These are phyloP conservation scores for Amaranthus cruentus DNA, from an alignment of 148 eudicot species.

Conservation along the genomic window DNA sequence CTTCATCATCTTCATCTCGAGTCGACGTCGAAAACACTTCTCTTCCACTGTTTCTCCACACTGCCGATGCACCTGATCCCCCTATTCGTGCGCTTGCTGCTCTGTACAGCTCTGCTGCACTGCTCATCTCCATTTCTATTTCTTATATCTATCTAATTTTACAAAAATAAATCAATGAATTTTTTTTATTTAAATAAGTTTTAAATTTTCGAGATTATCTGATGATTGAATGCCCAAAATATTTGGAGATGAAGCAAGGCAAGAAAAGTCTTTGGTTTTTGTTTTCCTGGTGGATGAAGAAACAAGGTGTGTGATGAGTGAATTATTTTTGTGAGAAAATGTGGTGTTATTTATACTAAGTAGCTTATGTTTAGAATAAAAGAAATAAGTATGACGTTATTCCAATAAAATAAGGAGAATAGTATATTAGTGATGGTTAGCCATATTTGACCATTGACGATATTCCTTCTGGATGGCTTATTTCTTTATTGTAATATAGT, in stretches of 20 bases:
- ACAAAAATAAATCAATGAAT: neutral
- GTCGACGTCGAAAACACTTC: constrained; percentile 52
- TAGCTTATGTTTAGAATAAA: too few relatives aligned
- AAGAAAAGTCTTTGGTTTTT: neutral
- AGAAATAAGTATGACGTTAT: too few relatives aligned
- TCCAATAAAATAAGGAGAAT: too few relatives aligned
- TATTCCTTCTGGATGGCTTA: too few relatives aligned
- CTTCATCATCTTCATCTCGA: constrained; percentile 69
- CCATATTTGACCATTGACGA: too few relatives aligned
- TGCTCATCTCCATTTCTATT: constrained; percentile 32
- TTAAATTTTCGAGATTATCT: neutral
- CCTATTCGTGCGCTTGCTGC: constrained; percentile 34
- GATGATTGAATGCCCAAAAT: constrained; percentile 4
- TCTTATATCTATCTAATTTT: neutral
- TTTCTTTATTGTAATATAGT: too few relatives aligned
- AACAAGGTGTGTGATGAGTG: too few relatives aligned
- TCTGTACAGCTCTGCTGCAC: constrained; percentile 40
- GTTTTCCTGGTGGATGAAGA: too few relatives aligned
- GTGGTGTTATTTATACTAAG: too few relatives aligned
- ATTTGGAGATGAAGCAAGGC: neutral
- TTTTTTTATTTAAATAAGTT: neutral
- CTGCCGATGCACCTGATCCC: constrained; percentile 24
- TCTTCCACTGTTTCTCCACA: constrained; percentile 50
- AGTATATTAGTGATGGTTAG: too few relatives aligned
- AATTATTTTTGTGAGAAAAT: too few relatives aligned